These are phyloP conservation scores for Phycomyces nitens DNA, from an alignment of 192 early-diverging fungal species.

Conservation along the genomic window DNA sequence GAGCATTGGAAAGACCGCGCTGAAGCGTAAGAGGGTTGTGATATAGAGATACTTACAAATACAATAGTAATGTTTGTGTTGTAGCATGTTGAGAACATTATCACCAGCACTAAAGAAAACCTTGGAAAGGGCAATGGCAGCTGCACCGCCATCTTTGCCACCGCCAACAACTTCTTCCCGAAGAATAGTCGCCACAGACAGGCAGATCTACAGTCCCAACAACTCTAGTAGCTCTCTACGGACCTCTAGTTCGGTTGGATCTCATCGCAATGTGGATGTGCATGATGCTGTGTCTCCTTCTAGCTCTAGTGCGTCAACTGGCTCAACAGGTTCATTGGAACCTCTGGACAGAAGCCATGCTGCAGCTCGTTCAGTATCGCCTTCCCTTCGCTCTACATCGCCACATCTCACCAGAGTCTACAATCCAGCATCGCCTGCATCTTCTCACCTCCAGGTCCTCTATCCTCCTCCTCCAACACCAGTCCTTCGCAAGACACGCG, in stretches of 20 bases:
- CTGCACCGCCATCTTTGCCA: neutral
- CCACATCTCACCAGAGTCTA: slow-evolving; percentile 5
- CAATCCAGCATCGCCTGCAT: neutral
- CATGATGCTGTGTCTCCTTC: slow-evolving; percentile 14
- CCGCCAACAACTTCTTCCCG: too few species aligned
- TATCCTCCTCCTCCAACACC: slow-evolving; percentile 4
- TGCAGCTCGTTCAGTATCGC: slow-evolving; percentile 5
- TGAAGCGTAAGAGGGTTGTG: slow-evolving; percentile 36
- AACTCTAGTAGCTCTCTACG: slow-evolving; percentile 10
- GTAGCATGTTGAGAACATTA: slow-evolving; percentile 13
- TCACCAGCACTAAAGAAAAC: slow-evolving; percentile 11
- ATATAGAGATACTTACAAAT: too few species aligned
- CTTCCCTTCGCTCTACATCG: neutral
- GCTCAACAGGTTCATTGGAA: slow-evolving; percentile 8
- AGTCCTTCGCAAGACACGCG: slow-evolving; percentile 12
- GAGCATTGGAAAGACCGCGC: slow-evolving; percentile 37
- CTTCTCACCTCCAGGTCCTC: neutral
- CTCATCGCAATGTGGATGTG: neutral
- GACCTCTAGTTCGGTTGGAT: slow-evolving; percentile 15
- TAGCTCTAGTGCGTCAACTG: slow-evolving; percentile 10
- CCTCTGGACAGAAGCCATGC: neutral
- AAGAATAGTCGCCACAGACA: neutral
- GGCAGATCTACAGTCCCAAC: neutral
- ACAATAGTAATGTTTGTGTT: neutral
- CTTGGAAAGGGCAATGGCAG: slow-evolving; percentile 15